Evolutionary conservation across 2,329 filamentous ascomycete genomes (phyloP).

Genomic region (Thermothelomyces thermophilus): DNA sequence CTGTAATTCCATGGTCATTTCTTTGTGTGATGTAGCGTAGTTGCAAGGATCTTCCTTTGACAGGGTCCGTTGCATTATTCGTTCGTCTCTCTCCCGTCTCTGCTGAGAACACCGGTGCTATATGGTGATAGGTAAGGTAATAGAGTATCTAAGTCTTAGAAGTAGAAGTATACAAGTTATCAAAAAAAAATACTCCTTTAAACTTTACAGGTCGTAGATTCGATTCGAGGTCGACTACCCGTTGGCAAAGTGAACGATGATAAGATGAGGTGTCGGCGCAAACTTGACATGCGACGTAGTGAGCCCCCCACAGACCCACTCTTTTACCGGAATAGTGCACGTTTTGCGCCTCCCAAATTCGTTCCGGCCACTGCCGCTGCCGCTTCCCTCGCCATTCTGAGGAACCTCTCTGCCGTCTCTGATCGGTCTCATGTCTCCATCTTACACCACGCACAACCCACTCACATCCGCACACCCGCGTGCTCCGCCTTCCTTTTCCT

Average conservation of each 20-base stretch:
- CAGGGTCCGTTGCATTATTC: not conserved
- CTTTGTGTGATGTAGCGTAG: not conserved
- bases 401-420: constrained; percentile 18
- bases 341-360: constrained; percentile 22
- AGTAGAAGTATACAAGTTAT: no score
- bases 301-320: constrained; percentile 14
- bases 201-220: no score
- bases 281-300: no score
- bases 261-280: not conserved
- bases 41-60: not conserved
- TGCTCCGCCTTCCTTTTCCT: constrained; percentile 21
- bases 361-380: constrained; percentile 21
- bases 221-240: not conserved
- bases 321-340: constrained; percentile 13
- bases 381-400: constrained; percentile 17
- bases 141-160: no score
- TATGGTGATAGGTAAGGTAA: no score
- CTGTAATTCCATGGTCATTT: not conserved
- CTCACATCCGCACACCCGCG: constrained; percentile 18
- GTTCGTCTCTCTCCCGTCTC: not conserved
- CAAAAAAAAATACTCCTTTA: not conserved
- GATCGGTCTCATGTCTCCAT: constrained; percentile 19
- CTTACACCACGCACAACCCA: constrained; percentile 17
- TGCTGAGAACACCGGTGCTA: not conserved
- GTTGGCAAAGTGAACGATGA: not conserved